Evolutionary conservation across 75 land plant species (phyloP).

Genomic region (Sequoiadendron giganteum): DNA sequence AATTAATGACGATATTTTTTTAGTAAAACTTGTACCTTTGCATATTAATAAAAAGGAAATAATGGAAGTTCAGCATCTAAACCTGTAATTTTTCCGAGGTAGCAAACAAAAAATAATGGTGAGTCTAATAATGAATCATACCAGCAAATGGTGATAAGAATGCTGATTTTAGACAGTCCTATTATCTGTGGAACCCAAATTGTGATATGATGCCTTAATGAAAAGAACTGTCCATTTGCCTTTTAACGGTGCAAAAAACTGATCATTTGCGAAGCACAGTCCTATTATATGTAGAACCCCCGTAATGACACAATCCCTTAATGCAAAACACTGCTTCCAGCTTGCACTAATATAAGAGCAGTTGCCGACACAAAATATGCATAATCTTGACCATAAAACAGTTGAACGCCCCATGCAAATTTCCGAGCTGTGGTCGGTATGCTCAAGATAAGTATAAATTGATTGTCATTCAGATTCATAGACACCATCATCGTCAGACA

Average conservation of each 20-base stretch:
- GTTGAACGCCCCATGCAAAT: neutral
- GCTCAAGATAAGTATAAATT: neutral
- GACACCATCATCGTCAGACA: constrained; percentile 35
- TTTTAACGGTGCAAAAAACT: too few species aligned
- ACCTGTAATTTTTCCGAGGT: too few species aligned
- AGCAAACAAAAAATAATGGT: neutral
- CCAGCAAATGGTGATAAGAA: neutral
- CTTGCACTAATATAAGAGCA: neutral
- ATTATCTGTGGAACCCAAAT: neutral
- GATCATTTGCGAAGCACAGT: neutral
- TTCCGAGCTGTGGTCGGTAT: neutral
- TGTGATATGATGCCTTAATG: neutral
- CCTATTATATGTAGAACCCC: neutral
- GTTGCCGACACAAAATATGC: neutral
- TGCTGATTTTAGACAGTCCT: neutral
- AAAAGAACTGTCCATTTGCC: neutral
- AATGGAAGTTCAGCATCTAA: neutral
- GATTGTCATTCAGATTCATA: constrained; percentile 39
- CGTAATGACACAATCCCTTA: neutral
- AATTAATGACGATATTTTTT: neutral
- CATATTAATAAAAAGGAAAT: neutral
- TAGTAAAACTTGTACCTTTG: neutral
- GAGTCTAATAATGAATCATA: neutral
- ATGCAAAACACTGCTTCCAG: neutral
- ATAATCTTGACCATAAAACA: neutral